Evolutionary conservation across 768 basidiomycete species (phyloP), one percentile per base, ranked within the genome.

Genomic region (Boletus edulis): DNA sequence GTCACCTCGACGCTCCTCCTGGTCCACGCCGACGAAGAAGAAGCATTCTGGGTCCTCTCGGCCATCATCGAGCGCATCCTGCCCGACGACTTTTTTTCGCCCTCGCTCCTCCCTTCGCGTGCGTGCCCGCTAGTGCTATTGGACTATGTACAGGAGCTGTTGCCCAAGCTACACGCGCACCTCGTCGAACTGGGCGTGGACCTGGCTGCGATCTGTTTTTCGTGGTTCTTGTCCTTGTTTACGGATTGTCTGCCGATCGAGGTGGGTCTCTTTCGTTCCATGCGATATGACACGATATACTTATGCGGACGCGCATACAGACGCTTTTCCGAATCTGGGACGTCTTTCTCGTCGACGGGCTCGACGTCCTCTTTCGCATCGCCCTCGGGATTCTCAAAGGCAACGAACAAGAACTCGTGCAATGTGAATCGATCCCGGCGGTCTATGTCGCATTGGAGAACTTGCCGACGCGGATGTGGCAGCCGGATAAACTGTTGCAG

Each of bases 281-380:
- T 35, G 14, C 6, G 34, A 45, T 41, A 31, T 20, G 5, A n/a
- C 12, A 38, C n/a, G n/a, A 39, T 35, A n/a, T 29, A 27, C 45
- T 40, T n/a, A 40, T n/a, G 31, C 11, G 29, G 17, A 15, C 20
- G 49, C 18, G 6, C 32, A 34, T 24, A 11, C 50, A 94, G 92
- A 98, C 95, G 0, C 76, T 98, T 39, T 95, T 98, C 73, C 79
- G 96, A 47, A 86, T 98, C 7, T 98, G 97, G 95, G 96, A 99
- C 63, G 79, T 97, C 18, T 91, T 98, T 72, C 83, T 98, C 53
- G 85, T 95, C 3, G 94, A 97, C 64, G 96, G 96, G 2, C 77
- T 94, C 24, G 93, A 95, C 61, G 89, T 94, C 6, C 78, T 96
- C 17, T 94, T 94, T 73, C 86, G 95, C n/a, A 72, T 95, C 44